These are phyloP conservation scores for Fusarium tupiense DNA, from an alignment of 2,329 filamentous ascomycete genomes.

Conservation along the genomic window DNA sequence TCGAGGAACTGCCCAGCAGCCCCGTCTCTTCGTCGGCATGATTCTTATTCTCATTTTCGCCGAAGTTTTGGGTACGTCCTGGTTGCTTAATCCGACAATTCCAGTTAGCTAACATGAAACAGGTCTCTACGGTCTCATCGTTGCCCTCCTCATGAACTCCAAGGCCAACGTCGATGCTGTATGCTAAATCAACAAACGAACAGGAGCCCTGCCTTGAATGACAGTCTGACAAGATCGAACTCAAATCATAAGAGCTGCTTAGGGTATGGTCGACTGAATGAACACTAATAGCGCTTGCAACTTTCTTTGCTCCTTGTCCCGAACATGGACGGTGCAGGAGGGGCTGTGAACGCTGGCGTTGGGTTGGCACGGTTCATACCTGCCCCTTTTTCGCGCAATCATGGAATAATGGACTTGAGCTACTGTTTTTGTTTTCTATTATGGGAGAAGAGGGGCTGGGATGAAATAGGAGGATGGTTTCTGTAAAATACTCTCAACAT, in stretches of 20 bases:
- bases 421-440: conserved; percentile 31
- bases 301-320: conserved; percentile 30
- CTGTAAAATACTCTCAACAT: conserved; percentile 63
- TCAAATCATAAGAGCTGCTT: conserved; percentile 43
- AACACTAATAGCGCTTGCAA: conserved; percentile 36
- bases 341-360: conserved; percentile 39
- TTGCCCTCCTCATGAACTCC: conserved; percentile 99
- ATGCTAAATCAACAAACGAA: conserved; percentile 53
- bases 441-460: conserved; percentile 36
- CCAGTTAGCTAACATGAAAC: conserved; percentile 36
- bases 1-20: conserved; percentile 84
- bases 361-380: conserved; percentile 33
- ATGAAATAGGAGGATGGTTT: conserved; percentile 44
- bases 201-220: conserved; percentile 21
- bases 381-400: conserved; percentile 32
- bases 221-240: conserved; percentile 51
- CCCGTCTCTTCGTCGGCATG: conserved; percentile 94
- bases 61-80: conserved; percentile 88
- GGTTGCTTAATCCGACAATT: background rate
- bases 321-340: conserved; percentile 15
- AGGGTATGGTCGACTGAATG: conserved; percentile 36
- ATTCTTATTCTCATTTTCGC: conserved; percentile 99
- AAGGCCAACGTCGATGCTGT: conserved; percentile 74
- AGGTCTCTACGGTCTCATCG: conserved; percentile 99
- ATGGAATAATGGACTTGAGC: conserved; percentile 40